Percentiles rank a stretch among this genome's conserved stretches.
Evolutionary conservation across 2,329 filamentous ascomycete species (phyloP).

Genomic region (Microcera coccophila): DNA sequence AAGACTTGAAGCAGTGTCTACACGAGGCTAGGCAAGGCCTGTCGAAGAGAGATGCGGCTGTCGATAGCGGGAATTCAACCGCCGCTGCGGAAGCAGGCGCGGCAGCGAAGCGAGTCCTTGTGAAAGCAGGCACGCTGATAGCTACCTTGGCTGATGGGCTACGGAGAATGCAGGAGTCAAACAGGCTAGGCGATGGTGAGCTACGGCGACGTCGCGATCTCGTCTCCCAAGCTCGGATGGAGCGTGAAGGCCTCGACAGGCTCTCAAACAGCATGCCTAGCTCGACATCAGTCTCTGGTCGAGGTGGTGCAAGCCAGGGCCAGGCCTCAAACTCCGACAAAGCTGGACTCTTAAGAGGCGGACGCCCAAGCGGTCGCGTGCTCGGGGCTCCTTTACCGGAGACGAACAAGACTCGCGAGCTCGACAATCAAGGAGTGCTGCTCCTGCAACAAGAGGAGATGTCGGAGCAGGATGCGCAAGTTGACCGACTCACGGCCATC

Average conservation of each 20-base stretch:
- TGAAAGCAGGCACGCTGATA: constrained; percentile 64
- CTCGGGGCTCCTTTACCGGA: constrained; percentile 70
- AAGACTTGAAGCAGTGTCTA: constrained; percentile 63
- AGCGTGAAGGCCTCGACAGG: constrained; percentile 72
- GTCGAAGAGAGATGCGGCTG: constrained; percentile 58
- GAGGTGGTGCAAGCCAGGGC: constrained; percentile 47
- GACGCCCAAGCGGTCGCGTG: constrained; percentile 54
- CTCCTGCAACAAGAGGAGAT: constrained; percentile 72
- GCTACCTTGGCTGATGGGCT: constrained; percentile 63
- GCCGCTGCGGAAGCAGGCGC: constrained; percentile 60
- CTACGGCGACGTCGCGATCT: constrained; percentile 67
- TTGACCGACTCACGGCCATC: constrained; percentile 64
- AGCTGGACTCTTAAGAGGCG: constrained; percentile 42
- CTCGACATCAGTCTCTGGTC: constrained; percentile 20
- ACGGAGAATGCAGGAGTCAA: constrained; percentile 50
- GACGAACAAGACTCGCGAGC: constrained; percentile 70
- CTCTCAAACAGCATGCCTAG: constrained; percentile 56
- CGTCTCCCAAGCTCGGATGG: constrained; percentile 64
- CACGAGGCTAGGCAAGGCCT: constrained; percentile 66
- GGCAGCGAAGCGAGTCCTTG: constrained; percentile 69
- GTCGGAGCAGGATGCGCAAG: constrained; percentile 68
- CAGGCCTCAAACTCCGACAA: constrained; percentile 48
- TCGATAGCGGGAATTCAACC: constrained; percentile 38
- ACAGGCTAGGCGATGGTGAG: constrained; percentile 68
- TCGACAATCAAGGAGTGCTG: constrained; percentile 71